phyloP scores from a whole-genome alignment of 768 basidiomycete species.

The Amanita polypyramis region DNA sequence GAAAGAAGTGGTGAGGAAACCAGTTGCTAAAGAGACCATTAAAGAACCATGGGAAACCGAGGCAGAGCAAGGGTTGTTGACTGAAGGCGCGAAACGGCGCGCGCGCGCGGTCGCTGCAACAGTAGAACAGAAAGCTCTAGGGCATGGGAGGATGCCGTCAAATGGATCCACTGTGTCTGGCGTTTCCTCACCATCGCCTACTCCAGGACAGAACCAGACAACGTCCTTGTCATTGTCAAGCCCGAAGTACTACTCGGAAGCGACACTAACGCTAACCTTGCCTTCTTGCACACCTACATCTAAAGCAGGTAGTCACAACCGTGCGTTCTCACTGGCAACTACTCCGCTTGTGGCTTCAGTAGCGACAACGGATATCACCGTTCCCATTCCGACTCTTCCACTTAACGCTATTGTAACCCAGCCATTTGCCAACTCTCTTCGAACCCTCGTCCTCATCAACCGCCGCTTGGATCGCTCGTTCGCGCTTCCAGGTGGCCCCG shows the following conservation, averaged over 20 bases:
- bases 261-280: conserved; percentile 50
- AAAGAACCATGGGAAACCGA: conserved; percentile 80
- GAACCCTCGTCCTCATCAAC: conserved; percentile 47
- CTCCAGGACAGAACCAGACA: conserved; percentile 18
- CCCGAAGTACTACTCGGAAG: conserved; percentile 49
- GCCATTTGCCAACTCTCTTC: conserved; percentile 48
- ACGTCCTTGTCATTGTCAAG: conserved; percentile 31
- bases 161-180: conserved; percentile 8
- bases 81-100: conserved; percentile 63
- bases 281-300: conserved; percentile 50
- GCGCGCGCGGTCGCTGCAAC: conserved; percentile 44
- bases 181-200: conserved; percentile 14
- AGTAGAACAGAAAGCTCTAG: conserved; percentile 17
- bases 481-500: conserved; percentile 35
- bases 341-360: conserved; percentile 18
- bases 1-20: background rate
- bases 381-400: conserved; percentile 63
- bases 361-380: conserved; percentile 30
- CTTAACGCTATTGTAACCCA: conserved; percentile 50
- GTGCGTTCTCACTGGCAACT: conserved; percentile 49
- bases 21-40: conserved; percentile 22
- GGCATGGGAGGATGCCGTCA: conserved; percentile 15
- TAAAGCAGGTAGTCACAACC: conserved; percentile 38
- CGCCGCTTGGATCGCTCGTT: conserved; percentile 61
- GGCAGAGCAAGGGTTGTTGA: conserved; percentile 62